Percentiles rank a stretch among this genome's conserved stretches.
These are phyloP conservation scores for Colletotrichum sp. DNA, from an alignment of 2,329 filamentous ascomycete genomes.

Conservation along the genomic window DNA sequence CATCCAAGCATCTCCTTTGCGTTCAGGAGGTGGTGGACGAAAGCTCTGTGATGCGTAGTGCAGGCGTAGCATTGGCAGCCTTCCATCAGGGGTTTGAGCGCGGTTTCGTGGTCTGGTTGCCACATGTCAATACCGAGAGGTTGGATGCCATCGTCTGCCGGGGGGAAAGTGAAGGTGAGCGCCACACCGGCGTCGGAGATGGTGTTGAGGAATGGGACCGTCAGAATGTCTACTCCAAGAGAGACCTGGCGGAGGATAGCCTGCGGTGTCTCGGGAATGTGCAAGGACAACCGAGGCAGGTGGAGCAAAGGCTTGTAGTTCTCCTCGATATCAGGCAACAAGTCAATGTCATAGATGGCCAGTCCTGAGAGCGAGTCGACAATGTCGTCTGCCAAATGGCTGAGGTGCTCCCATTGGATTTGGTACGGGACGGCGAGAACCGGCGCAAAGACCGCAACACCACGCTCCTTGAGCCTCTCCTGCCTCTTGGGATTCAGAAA, in stretches of 20 bases:
- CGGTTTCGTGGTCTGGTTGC: slow-evolving; percentile 63
- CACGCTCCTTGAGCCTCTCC: slow-evolving; percentile 31
- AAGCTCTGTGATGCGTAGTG: slow-evolving; percentile 82
- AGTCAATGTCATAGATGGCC: slow-evolving; percentile 77
- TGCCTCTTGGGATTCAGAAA: slow-evolving; percentile 57
- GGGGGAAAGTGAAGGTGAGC: slow-evolving; percentile 75
- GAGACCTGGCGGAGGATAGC: slow-evolving; percentile 77
- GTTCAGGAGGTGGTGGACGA: slow-evolving; percentile 82
- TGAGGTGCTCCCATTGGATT: slow-evolving; percentile 81
- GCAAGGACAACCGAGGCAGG: slow-evolving; percentile 78
- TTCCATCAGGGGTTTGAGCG: slow-evolving; percentile 65
- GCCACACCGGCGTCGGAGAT: slow-evolving; percentile 87
- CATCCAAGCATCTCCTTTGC: slow-evolving; percentile 98
- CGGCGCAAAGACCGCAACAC: slow-evolving; percentile 62
- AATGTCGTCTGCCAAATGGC: slow-evolving; percentile 71
- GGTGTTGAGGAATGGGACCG: slow-evolving; percentile 74
- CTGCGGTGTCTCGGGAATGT: slow-evolving; percentile 73
- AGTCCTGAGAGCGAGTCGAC: slow-evolving; percentile 66
- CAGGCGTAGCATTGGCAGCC: slow-evolving; percentile 85
- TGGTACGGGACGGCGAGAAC: slow-evolving; percentile 78
- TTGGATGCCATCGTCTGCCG: slow-evolving; percentile 14
- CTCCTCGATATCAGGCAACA: slow-evolving; percentile 70
- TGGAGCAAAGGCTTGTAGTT: slow-evolving; percentile 56
- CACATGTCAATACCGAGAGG: slow-evolving; percentile 84
- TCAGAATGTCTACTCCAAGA: slow-evolving; percentile 81